A percentile compares a stretch with the other conserved stretches of the same genome.
These are phyloP conservation scores for Panicum hallii DNA, from an alignment of 202 grass and related monocot species.

Conservation along the genomic window DNA sequence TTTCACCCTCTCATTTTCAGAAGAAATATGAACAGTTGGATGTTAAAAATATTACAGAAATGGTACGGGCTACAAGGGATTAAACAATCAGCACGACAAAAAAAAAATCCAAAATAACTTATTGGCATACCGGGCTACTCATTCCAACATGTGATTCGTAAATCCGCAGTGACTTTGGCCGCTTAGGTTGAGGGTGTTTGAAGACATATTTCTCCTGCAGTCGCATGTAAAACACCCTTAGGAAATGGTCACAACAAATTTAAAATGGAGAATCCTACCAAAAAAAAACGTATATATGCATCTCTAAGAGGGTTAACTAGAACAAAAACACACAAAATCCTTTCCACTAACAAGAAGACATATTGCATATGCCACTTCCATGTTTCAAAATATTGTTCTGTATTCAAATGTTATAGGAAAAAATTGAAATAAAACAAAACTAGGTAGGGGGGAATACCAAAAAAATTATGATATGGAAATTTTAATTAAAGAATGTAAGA, in stretches of 20 bases:
- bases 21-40: neutral
- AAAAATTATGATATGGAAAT: constrained; percentile 41
- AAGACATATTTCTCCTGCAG: constrained; percentile 92
- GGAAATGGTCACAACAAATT: constrained; percentile 15
- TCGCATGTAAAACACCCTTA: constrained; percentile 42
- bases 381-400: constrained; percentile 9
- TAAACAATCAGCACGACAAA: constrained; percentile 13
- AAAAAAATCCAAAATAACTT: constrained; percentile 39
- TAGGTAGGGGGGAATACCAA: neutral
- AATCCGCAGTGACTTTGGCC: constrained; percentile 85
- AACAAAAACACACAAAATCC: constrained; percentile 1
- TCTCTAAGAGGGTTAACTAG: constrained; percentile 29
- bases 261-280: constrained; percentile 40
- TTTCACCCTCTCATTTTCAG: neutral
- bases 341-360: constrained; percentile 12
- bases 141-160: constrained; percentile 98
- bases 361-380: constrained; percentile 9
- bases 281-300: neutral
- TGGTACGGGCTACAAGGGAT: neutral
- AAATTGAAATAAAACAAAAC: neutral
- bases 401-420: constrained; percentile 11
- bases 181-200: constrained; percentile 88
- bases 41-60: constrained; percentile 10
- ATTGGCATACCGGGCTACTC: constrained; percentile 81
- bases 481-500: constrained; percentile 52